Evolutionary conservation across 225 moss, liverwort and hornwort species (phyloP), one percentile per base, ranked within the genome.

Genomic region (Neckera pumila): DNA sequence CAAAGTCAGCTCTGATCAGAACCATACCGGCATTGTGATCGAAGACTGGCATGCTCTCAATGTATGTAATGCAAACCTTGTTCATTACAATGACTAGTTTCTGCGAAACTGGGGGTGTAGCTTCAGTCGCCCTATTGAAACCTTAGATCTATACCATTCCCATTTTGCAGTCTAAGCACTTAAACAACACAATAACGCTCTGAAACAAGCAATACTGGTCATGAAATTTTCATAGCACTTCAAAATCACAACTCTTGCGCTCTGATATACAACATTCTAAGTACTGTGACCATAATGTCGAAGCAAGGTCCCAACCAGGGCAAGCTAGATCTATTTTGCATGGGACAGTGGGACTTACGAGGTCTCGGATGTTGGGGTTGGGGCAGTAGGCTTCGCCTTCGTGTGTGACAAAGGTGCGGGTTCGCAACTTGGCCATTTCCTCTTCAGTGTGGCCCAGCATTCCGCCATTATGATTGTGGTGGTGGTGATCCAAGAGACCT

Each of bases 351-450:
- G 25, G 17, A 75, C 84, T 87, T 82, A 92, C 93, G 45, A 93
- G 60, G 73, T 93, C 93, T 75, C 87, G 62, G 17, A 93, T 84
- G 18, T 92, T 92, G 15, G 92, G 93, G n/a, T 92, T 93, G 58
- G 93, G 93, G 73, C 89, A 92, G 12, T 92, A 93, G 0, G 93
- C 89, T 45, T 93, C 93, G 49, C 93, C 91, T 84, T 92, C 92
- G 23, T 85, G 84, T 2, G 93, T 91, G 78, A 93, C 76, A 7
- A 86, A 82, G 12, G 92, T 89, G 25, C 86, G 86, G 26, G 45
- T 89, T 15, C 93, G 89, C 86, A 93, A 45, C 71, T 86, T 88
- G 15, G 89, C 89, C 92, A 92, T 81, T 67, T 93, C 93, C 17
- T 91, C 92, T 82, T 92, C 88, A 6, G 93, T 93, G 34, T 88